A percentile compares a stretch with the other conserved stretches of the same genome.
Evolutionary conservation across 768 basidiomycete genomes (phyloP).

Genomic region (Lentinula detonsa): DNA sequence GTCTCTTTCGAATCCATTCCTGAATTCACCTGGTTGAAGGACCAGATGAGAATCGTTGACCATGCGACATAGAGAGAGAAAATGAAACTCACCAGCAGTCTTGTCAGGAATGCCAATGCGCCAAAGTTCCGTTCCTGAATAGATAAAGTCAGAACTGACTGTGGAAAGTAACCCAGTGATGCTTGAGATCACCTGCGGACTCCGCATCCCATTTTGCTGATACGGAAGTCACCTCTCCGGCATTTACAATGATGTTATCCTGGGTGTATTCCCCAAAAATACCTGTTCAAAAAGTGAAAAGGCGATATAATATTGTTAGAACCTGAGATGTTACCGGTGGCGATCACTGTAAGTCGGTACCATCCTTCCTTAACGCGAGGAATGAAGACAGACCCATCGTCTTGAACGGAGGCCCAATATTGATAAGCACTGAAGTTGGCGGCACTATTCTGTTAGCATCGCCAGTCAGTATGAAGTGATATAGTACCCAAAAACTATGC

Average conservation of each 20-base stretch:
- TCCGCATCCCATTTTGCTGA: slow-evolving; percentile 15
- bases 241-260: slow-evolving; percentile 15
- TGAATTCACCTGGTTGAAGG: neutral
- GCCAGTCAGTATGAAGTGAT: neutral
- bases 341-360: slow-evolving; percentile 19
- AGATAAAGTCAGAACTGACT: neutral
- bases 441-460: slow-evolving; percentile 14
- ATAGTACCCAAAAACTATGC: neutral
- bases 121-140: slow-evolving; percentile 16
- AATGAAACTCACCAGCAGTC: slow-evolving; percentile 15
- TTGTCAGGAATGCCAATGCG: slow-evolving; percentile 20
- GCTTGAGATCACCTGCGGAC: slow-evolving; percentile 10
- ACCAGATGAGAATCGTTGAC: no score
- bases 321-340: slow-evolving; percentile 5
- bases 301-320: neutral
- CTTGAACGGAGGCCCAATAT: slow-evolving; percentile 16
- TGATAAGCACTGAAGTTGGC: slow-evolving; percentile 16
- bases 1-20: slow-evolving; percentile 17
- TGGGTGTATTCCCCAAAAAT: slow-evolving; percentile 21
- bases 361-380: slow-evolving; percentile 19
- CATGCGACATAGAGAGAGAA: neutral
- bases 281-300: slow-evolving; percentile 4
- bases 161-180: neutral
- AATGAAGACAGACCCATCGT: slow-evolving; percentile 12
- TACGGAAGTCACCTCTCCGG: slow-evolving; percentile 10